Evolutionary conservation across 2,329 filamentous ascomycete species (phyloP), one percentile per base, ranked within the genome.

Genomic region (Chaetomium sp.): DNA sequence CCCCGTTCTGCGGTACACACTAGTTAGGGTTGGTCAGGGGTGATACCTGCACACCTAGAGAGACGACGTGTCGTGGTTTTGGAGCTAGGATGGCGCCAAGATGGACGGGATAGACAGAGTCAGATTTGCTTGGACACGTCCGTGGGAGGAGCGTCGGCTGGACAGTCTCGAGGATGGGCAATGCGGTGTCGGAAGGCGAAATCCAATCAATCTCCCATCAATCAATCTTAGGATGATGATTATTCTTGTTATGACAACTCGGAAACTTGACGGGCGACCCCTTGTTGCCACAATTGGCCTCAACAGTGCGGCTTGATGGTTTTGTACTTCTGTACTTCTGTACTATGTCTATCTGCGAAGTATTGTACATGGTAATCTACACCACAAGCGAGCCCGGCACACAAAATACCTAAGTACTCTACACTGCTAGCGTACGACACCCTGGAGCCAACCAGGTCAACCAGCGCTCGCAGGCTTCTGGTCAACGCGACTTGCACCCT

Each of bases 141-240:
- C 23, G 38, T 31, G 55, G 23, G 13, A 23, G 38, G 31, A 42
- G 57, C 33, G 31, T 51, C 45, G 16, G 35, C 42, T 47, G 16
- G n/a, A 10, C 25, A n/a, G n/a, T n/a, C n/a, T 7, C 33, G 25
- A 61, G 31, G 27, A 42, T 21, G 51, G 42, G 21, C 10, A 16
- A 42, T 16, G 38, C 19, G 60, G 61, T 35, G 45, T 31, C 27
- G 54, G 50, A 42, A 42, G 38, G n/a, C 38, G 19, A 23, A 64
- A 66, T 61, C 57, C 47, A 57, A 54, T 29, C 53, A 57, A n/a
- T 66, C 56, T 64, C 61, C 65, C 64, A 60, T 66, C 58, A 61
- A 16, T 7, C 38, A n/a, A n/a, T n/a, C n/a, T 42, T 5, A n/a
- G n/a, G 38, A 42, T 42, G 38, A 16, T 42, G 19, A 42, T 42